Evolutionary conservation across 371 early-diverging fungal species (phyloP).

Genomic region (Mortierella polycephala): DNA sequence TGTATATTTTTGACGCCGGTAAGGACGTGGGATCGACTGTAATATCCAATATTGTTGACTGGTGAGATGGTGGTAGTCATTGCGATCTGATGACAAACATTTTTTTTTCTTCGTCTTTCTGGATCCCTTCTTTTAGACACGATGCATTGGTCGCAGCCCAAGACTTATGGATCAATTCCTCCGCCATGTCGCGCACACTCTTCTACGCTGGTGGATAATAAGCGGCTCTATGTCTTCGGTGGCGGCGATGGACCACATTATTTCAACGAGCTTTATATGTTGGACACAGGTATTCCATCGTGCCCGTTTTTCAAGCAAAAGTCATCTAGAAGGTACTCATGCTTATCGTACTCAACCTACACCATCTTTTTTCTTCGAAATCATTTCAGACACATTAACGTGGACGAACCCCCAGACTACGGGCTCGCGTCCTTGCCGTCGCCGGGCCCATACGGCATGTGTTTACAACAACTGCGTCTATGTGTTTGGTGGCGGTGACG

Average conservation of each 20-base stretch:
- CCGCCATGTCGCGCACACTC: constrained; percentile 89
- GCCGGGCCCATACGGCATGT: constrained; percentile 89
- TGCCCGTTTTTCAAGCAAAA: neutral
- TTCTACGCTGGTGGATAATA: constrained; percentile 73
- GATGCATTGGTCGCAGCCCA: constrained; percentile 80
- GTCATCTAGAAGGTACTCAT: neutral
- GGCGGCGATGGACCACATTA: constrained; percentile 90
- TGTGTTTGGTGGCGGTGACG: constrained; percentile 91
- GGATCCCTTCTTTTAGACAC: constrained; percentile 62
- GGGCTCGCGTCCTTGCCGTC: constrained; percentile 69
- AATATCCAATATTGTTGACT: neutral
- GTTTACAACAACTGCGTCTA: constrained; percentile 74
- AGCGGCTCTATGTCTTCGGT: constrained; percentile 77
- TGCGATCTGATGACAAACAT: neutral
- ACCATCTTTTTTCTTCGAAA: neutral
- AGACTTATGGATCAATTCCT: constrained; percentile 73
- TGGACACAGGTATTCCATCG: constrained; percentile 64
- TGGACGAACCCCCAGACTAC: constrained; percentile 66
- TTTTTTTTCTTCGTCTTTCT: neutral
- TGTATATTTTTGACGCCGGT: constrained; percentile 85
- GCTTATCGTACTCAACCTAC: neutral
- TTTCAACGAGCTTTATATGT: constrained; percentile 77
- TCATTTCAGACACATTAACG: constrained; percentile 54
- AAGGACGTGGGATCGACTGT: constrained; percentile 23
- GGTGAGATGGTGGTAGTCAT: neutral